Percentiles rank a stretch among this genome's conserved stretches.
Conservation (phyloP, 495 filamentous ascomycete species). For the Xylaria curta region DNA sequence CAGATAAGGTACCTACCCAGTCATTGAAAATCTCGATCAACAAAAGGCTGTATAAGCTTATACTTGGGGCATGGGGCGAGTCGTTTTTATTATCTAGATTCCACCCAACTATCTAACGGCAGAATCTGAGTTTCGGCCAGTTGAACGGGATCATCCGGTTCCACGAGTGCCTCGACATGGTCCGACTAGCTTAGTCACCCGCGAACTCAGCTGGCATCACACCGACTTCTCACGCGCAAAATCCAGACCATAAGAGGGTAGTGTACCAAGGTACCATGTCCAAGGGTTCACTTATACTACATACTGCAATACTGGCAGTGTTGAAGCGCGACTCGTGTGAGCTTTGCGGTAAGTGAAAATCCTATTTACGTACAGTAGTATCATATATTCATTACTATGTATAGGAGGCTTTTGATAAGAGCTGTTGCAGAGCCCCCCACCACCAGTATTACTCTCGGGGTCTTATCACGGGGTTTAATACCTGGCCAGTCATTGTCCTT, state of each 20-base stretch:
- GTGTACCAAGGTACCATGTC: neutral
- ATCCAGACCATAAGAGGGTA: neutral
- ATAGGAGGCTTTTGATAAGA: constrained; percentile 12
- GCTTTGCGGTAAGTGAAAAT: neutral
- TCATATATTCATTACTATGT: neutral
- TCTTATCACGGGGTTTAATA: constrained; percentile 19
- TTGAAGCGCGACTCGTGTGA: neutral
- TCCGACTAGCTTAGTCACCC: neutral
- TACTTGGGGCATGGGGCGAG: neutral
- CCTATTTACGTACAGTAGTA: neutral
- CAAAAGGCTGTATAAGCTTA: neutral
- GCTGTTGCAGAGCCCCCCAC: neutral
- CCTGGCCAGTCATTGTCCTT: constrained; percentile 4
- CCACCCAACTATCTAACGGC: neutral
- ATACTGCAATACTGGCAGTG: neutral
- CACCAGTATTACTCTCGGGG: neutral
- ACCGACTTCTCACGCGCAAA: constrained; percentile 19
- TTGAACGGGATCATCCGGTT: neutral
- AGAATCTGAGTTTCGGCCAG: neutral
- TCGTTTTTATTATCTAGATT: neutral
- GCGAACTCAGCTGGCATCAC: constrained; percentile 1
- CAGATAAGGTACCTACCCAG: neutral
- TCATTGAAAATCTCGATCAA: neutral
- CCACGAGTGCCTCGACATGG: neutral
- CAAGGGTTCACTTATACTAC: neutral